Conservation (phyloP, 1,284 basidiomycete species). For the Cystobasidium slooffiae region DNA sequence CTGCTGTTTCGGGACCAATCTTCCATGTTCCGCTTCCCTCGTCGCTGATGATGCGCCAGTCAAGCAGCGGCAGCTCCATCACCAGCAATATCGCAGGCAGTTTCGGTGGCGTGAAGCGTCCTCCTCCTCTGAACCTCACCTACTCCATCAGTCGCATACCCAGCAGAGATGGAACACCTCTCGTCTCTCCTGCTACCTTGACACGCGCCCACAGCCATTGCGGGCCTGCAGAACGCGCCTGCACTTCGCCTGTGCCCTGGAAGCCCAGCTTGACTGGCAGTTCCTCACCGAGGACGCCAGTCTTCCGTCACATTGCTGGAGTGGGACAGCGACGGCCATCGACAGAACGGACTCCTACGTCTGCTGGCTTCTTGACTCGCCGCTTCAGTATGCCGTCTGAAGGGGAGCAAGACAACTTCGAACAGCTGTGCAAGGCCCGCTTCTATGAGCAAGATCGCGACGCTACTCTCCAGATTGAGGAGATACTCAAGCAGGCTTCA, state of each 20-base stretch:
- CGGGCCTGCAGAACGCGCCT: conserved; percentile 9
- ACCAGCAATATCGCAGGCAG: conserved; percentile 1
- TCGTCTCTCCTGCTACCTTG: conserved; percentile 28
- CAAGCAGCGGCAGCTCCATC: not conserved
- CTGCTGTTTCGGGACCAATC: not conserved
- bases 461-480: conserved; percentile 36
- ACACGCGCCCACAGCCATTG: conserved; percentile 11
- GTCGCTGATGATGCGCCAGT: not conserved
- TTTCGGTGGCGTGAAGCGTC: conserved; percentile 3
- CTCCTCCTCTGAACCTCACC: conserved; percentile 36
- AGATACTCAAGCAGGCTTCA: conserved; percentile 22
- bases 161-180: conserved; percentile 33
- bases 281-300: not conserved
- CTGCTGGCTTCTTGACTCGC: conserved; percentile 7
- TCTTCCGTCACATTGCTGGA: not conserved
- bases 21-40: not conserved
- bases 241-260: conserved; percentile 1
- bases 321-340: not conserved
- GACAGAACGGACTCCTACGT: conserved; percentile 7
- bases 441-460: conserved; percentile 39
- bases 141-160: conserved; percentile 29
- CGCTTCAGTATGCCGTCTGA: conserved; percentile 40
- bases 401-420: conserved; percentile 39
- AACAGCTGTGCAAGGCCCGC: conserved; percentile 28
- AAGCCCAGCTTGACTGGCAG: conserved; percentile 7